Conservation (phyloP, 2,329 filamentous ascomycete genomes). For the Botrytis paeoniae region DNA sequence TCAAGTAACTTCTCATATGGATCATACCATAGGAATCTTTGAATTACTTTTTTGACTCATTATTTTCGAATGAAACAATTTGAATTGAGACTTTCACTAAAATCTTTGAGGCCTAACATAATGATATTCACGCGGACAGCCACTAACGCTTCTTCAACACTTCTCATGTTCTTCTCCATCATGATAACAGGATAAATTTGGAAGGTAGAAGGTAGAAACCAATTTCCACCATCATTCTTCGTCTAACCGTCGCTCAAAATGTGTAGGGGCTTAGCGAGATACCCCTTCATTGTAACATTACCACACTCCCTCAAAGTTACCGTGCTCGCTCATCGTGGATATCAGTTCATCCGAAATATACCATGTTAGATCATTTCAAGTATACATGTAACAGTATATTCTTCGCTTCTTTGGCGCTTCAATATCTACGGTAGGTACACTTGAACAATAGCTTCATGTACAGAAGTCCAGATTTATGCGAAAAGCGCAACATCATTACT, state of each 20-base stretch:
- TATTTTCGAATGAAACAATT: too few relatives aligned
- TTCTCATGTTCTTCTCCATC: neutral
- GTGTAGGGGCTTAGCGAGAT: neutral
- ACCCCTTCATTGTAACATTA: neutral
- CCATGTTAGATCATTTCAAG: neutral
- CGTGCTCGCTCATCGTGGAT: neutral
- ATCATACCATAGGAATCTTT: too few relatives aligned
- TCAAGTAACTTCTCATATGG: too few relatives aligned
- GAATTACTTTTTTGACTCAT: too few relatives aligned
- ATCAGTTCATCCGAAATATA: neutral
- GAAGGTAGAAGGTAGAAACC: neutral
- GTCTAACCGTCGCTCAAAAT: neutral
- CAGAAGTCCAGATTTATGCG: neutral
- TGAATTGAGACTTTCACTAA: too few relatives aligned
- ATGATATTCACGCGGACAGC: too few relatives aligned
- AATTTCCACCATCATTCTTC: neutral
- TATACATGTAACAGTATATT: too few relatives aligned
- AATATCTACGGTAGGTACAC: neutral
- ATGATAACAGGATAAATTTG: neutral
- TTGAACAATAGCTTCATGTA: neutral
- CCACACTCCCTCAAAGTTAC: neutral
- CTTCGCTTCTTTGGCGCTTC: too few relatives aligned
- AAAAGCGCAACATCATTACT: neutral
- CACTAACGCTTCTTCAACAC: too few relatives aligned
- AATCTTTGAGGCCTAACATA: too few relatives aligned